These are phyloP conservation scores for Colletotrichum somersetense DNA, from an alignment of 2,329 filamentous ascomycete species.

Conservation along the genomic window DNA sequence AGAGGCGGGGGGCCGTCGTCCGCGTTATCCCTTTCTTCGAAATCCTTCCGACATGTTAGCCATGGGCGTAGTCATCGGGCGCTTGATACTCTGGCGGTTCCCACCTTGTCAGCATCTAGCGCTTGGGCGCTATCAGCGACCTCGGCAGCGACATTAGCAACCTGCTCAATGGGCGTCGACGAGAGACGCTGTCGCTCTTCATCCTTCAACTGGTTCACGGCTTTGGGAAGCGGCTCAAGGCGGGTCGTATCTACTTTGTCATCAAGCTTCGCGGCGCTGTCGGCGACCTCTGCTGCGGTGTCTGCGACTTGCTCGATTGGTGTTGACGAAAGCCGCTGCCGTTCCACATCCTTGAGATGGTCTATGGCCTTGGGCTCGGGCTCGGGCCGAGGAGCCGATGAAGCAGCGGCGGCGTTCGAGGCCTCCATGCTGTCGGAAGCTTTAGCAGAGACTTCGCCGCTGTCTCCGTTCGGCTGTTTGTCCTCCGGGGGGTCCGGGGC, in stretches of 20 bases:
- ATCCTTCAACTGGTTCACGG: slow-evolving; percentile 33
- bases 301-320: slow-evolving; percentile 57
- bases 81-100: background rate
- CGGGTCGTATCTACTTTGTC: slow-evolving; percentile 12
- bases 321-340: slow-evolving; percentile 52
- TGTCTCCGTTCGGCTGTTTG: slow-evolving; percentile 22
- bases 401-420: slow-evolving; percentile 1
- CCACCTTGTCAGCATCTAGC: slow-evolving; percentile 48
- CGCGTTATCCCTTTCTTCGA: slow-evolving; percentile 37
- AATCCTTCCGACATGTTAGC: slow-evolving; percentile 19
- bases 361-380: slow-evolving; percentile 21
- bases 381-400: slow-evolving; percentile 44
- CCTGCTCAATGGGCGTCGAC: slow-evolving; percentile 55
- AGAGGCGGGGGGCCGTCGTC: slow-evolving; percentile 53
- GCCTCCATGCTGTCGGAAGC: slow-evolving; percentile 19
- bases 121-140: slow-evolving; percentile 58
- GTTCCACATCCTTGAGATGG: slow-evolving; percentile 45
- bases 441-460: slow-evolving; percentile 3
- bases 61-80: no score
- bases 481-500: slow-evolving; percentile 41
- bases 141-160: slow-evolving; percentile 59
- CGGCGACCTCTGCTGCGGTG: slow-evolving; percentile 60
- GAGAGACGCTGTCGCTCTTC: slow-evolving; percentile 52
- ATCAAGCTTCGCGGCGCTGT: slow-evolving; percentile 56
- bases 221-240: slow-evolving; percentile 6